Percentiles rank a stretch among this genome's conserved stretches.
Conservation (phyloP, 2,329 filamentous ascomycete genomes). For the Verruconis gallopava region DNA sequence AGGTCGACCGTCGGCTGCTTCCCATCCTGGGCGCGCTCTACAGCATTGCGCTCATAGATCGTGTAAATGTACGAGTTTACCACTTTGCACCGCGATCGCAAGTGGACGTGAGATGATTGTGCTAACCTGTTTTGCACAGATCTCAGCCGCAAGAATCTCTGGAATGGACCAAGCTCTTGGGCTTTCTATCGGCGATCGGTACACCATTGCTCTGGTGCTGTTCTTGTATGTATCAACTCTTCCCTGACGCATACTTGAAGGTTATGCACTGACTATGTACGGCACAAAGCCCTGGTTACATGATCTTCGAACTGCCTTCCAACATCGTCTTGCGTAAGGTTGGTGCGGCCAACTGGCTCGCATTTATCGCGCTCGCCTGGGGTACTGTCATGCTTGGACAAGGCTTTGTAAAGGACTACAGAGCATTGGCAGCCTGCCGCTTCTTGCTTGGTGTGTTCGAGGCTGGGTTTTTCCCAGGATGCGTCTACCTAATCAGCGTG, state of each 20-base stretch:
- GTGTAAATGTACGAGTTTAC: conserved; percentile 13
- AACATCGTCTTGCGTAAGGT: conserved; percentile 10
- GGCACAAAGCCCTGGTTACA: conserved; percentile 1
- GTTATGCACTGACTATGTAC: conserved; percentile 4
- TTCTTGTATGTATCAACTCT: conserved; percentile 14
- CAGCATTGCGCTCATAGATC: conserved; percentile 12
- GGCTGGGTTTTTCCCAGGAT: conserved; percentile 12
- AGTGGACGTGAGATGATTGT: conserved; percentile 14
- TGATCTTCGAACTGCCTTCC: conserved; percentile 5
- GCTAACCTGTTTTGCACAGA: not conserved
- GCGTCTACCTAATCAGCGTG: conserved; percentile 12
- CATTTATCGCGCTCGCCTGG: conserved; percentile 15
- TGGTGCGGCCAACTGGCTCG: conserved; percentile 16
- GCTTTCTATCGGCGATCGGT: conserved; percentile 11
- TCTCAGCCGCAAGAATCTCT: conserved; percentile 17
- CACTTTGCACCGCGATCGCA: conserved; percentile 16
- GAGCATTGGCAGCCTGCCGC: conserved; percentile 19
- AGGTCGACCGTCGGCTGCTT: conserved; percentile 18
- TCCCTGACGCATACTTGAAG: conserved; percentile 14
- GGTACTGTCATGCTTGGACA: conserved; percentile 14
- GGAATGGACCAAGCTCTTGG: conserved; percentile 14
- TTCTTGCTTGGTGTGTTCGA: conserved; percentile 21
- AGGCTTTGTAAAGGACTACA: conserved; percentile 17
- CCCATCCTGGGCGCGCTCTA: conserved; percentile 18
- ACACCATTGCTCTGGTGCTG: conserved; percentile 17